A percentile compares a stretch with the other conserved stretches of the same genome.
Evolutionary conservation across 768 basidiomycete genomes (phyloP).

Genomic region (Pisolithus orientalis): DNA sequence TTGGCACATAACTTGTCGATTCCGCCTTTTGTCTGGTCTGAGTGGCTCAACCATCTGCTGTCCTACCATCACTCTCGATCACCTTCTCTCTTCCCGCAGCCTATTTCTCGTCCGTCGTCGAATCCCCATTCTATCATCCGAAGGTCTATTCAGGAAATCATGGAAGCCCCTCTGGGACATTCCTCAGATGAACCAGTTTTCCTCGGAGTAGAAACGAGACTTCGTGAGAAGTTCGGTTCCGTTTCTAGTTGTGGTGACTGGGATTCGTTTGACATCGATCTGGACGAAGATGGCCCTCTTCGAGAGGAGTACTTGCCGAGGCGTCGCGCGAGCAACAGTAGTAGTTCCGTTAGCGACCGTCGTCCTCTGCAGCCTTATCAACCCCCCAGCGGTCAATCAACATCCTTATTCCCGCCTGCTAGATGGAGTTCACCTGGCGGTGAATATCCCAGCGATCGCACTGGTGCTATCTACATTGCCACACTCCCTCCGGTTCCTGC

Average conservation of each 20-base stretch:
- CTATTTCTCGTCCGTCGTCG: constrained; percentile 70
- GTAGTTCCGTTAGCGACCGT: not conserved
- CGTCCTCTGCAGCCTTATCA: constrained; percentile 5
- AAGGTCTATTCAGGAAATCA: constrained; percentile 62
- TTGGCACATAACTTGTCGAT: constrained; percentile 69
- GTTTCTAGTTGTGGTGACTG: constrained; percentile 32
- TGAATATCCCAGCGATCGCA: constrained; percentile 51
- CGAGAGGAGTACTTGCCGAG: constrained; percentile 76
- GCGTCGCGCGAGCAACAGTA: constrained; percentile 38
- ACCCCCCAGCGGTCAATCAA: constrained; percentile 11
- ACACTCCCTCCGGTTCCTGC: constrained; percentile 46
- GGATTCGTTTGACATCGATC: constrained; percentile 64
- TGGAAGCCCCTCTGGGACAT: constrained; percentile 39
- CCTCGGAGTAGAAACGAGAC: constrained; percentile 62
- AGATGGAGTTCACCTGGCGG: constrained; percentile 81
- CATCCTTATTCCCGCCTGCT: constrained; percentile 60
- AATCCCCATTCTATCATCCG: constrained; percentile 68
- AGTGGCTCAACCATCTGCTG: constrained; percentile 63
- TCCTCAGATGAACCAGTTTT: constrained; percentile 53
- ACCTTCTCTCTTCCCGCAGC: constrained; percentile 57
- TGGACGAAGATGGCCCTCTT: constrained; percentile 79
- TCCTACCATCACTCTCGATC: constrained; percentile 60
- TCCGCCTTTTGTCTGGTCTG: constrained; percentile 55
- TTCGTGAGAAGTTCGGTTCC: constrained; percentile 44
- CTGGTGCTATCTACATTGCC: constrained; percentile 56